Percentiles rank a stretch among this genome's conserved stretches.
These are phyloP conservation scores for Aspergillus leporis DNA, from an alignment of 495 filamentous ascomycete genomes.

Conservation along the genomic window DNA sequence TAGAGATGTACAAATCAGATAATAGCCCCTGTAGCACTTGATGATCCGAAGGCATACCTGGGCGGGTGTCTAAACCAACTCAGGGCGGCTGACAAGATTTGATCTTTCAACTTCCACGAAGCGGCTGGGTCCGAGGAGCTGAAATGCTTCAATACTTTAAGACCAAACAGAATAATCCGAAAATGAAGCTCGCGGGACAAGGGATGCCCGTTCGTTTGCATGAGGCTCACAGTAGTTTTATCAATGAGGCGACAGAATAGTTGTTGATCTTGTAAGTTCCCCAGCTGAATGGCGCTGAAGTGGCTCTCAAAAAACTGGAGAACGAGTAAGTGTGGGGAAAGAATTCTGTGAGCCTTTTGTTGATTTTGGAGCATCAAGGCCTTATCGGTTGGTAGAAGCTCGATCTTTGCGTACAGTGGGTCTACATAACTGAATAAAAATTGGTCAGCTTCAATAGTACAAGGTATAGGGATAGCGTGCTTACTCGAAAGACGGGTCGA, in stretches of 20 bases:
- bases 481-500: conserved; percentile 69
- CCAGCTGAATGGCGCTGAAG: conserved; percentile 84
- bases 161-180: conserved; percentile 78
- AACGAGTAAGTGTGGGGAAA: conserved; percentile 82
- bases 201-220: conserved; percentile 71
- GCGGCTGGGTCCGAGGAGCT: conserved; percentile 58
- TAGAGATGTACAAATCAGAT: conserved; percentile 25
- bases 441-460: conserved; percentile 13
- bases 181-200: conserved; percentile 89
- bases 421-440: conserved; percentile 62
- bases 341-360: conserved; percentile 71
- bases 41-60: conserved; percentile 39
- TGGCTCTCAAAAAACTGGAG: conserved; percentile 90
- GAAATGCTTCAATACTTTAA: conserved; percentile 71
- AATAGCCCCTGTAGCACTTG: not conserved
- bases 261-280: conserved; percentile 74
- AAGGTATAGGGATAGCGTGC: conserved; percentile 16
- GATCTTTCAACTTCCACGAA: conserved; percentile 81
- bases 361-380: conserved; percentile 71
- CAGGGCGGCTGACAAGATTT: conserved; percentile 78
- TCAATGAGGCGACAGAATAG: conserved; percentile 78
- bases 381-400: conserved; percentile 89
- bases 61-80: conserved; percentile 85
- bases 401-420: conserved; percentile 86
- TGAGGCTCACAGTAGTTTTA: conserved; percentile 70